Percentiles rank a stretch among this genome's conserved stretches.
Conservation (phyloP, 2,329 filamentous ascomycete genomes). For the Apiospora phragmitis region DNA sequence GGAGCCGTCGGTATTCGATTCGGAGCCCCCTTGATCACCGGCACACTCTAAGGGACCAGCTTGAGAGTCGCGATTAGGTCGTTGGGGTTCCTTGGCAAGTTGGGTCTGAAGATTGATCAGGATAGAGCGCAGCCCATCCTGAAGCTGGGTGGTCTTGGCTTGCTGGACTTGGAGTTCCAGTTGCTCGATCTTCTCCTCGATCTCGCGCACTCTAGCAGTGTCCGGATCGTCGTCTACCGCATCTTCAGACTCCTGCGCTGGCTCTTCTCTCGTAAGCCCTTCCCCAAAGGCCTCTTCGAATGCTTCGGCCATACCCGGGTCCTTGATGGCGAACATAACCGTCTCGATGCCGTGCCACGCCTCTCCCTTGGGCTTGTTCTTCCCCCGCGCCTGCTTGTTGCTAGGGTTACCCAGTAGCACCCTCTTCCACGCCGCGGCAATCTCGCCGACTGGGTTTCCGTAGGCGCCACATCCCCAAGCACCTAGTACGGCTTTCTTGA, state of each 20-base stretch:
- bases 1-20: neutral
- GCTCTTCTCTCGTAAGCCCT: constrained; percentile 33
- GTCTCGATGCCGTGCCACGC: constrained; percentile 48
- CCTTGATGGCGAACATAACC: constrained; percentile 59
- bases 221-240: constrained; percentile 18
- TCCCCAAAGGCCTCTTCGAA: constrained; percentile 52
- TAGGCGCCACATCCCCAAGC: constrained; percentile 68
- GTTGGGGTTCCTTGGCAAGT: neutral
- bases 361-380: constrained; percentile 27
- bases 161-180: constrained; percentile 26
- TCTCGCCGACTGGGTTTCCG: constrained; percentile 60
- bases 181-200: constrained; percentile 30
- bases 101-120: neutral
- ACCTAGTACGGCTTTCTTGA: constrained; percentile 55
- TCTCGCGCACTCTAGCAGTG: constrained; percentile 20
- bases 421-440: constrained; percentile 56
- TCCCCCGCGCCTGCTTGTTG: constrained; percentile 17
- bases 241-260: constrained; percentile 19
- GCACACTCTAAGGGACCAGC: neutral
- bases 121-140: constrained; percentile 22
- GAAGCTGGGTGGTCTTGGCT: constrained; percentile 28
- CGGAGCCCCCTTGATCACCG: neutral
- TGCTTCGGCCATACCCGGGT: constrained; percentile 48
- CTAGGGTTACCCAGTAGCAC: constrained; percentile 35
- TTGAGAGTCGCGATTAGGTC: neutral